A percentile compares a stretch with the other conserved stretches of the same genome.
phyloP scores from a whole-genome alignment of 305 asterid genomes.

The Fraxinus angustifolia region DNA sequence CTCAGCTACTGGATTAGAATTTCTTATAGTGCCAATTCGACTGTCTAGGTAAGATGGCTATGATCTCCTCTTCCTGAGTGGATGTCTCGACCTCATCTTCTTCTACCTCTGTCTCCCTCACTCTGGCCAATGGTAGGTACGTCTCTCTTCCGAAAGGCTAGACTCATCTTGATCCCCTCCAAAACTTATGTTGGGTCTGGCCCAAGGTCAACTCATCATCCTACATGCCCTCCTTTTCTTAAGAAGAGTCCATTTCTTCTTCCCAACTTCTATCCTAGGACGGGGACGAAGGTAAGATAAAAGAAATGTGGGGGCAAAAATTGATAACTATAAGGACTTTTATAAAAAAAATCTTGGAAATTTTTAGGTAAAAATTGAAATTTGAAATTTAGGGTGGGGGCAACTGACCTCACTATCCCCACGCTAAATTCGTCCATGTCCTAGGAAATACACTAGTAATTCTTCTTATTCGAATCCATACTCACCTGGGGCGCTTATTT shows the following conservation, averaged over 20 bases:
- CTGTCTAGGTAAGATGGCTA: neutral
- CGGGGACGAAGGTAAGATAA: no score
- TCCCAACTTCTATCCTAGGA: no score
- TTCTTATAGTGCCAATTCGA: neutral
- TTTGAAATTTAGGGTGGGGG: no score
- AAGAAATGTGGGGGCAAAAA: no score
- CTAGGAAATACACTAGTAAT: neutral
- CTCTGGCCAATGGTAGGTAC: neutral
- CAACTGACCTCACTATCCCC: no score
- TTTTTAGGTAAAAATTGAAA: no score
- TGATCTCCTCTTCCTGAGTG: neutral
- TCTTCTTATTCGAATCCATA: neutral
- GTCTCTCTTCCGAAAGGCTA: neutral
- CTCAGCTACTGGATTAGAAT: neutral
- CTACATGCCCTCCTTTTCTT: neutral
- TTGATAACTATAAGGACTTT: no score
- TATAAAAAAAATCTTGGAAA: no score
- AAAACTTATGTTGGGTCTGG: neutral
- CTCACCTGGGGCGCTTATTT: neutral
- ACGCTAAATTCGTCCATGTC: neutral
- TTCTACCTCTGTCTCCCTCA: neutral
- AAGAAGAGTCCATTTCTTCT: neutral
- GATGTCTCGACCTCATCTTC: neutral
- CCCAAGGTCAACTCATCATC: neutral
- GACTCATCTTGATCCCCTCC: neutral